phyloP scores from a whole-genome alignment of 345 rosid species.

The Rhodamnia argentea region DNA sequence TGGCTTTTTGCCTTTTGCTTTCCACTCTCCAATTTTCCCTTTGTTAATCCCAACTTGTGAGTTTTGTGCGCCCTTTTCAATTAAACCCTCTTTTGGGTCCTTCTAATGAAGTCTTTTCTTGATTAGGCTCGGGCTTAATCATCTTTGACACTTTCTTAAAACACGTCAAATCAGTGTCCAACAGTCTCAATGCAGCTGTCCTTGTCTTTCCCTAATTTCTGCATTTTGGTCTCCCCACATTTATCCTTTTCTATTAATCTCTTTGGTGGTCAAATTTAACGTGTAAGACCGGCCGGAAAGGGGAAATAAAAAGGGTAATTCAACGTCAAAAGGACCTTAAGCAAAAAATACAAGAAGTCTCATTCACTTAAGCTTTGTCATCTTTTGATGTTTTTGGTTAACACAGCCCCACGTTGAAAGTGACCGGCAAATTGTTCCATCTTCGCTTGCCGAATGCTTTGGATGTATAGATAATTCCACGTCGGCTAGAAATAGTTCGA shows the following conservation, averaged over 20 bases:
- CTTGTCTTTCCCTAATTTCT: conserved; percentile 2
- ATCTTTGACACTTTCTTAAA: background rate
- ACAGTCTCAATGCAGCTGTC: background rate
- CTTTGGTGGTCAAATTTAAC: background rate
- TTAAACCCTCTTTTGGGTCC: background rate
- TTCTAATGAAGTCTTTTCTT: background rate
- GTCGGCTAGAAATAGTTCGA: accelerated
- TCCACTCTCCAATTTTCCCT: background rate
- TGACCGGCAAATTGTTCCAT: background rate
- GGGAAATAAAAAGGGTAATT: background rate
- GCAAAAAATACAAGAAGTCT: background rate
- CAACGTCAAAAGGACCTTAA: background rate
- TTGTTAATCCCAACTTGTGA: background rate
- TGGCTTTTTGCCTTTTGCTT: background rate
- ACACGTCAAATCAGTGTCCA: conserved; percentile 2
- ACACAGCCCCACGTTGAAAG: background rate
- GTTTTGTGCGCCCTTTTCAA: background rate
- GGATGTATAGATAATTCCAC: background rate
- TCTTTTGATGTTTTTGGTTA: background rate
- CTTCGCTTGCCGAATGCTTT: background rate
- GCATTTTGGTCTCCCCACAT: background rate
- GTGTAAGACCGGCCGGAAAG: background rate
- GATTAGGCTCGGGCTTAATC: background rate
- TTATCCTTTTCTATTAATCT: background rate
- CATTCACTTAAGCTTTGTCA: background rate